A percentile compares a stretch with the other conserved stretches of the same genome.
phyloP scores from a whole-genome alignment of 495 filamentous ascomycete species.

The Penicillium riverlandense region DNA sequence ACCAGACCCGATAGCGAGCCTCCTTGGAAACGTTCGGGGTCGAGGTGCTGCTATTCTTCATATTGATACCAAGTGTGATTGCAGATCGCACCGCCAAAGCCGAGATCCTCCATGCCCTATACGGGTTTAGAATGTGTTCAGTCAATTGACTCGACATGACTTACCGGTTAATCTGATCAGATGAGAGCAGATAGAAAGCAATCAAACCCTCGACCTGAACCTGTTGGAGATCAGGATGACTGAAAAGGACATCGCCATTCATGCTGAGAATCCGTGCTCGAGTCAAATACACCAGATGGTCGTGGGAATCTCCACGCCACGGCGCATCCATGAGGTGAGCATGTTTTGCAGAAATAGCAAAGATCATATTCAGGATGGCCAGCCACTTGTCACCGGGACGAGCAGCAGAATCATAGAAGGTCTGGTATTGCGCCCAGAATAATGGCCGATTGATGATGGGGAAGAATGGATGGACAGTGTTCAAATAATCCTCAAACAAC shows the following conservation, averaged over 20 bases:
- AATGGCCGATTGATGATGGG: constrained; percentile 47
- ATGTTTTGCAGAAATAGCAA: constrained; percentile 53
- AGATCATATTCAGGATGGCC: constrained; percentile 53
- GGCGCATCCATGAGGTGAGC: constrained; percentile 36
- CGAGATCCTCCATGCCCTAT: constrained; percentile 56
- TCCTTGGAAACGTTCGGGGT: constrained; percentile 51
- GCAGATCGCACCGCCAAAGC: constrained; percentile 56
- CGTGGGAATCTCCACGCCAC: constrained; percentile 33
- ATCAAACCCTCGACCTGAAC: constrained; percentile 49
- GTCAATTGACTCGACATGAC: background rate
- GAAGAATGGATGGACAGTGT: constrained; percentile 46
- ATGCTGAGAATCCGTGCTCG: constrained; percentile 47
- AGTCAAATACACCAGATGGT: constrained; percentile 49
- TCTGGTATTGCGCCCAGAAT: constrained; percentile 27
- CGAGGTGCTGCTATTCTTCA: constrained; percentile 49
- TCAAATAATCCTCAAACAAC: constrained; percentile 46
- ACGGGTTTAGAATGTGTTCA: background rate
- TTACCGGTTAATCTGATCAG: constrained; percentile 53
- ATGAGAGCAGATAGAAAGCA: constrained; percentile 49
- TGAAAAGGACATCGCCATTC: constrained; percentile 36
- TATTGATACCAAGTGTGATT: constrained; percentile 55
- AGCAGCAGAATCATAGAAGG: constrained; percentile 16
- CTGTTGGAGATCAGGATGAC: constrained; percentile 47
- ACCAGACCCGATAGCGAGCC: constrained; percentile 58
- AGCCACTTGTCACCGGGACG: constrained; percentile 40